Conservation (phyloP, 805 yeast species). For the Saturnispora bothae region DNA sequence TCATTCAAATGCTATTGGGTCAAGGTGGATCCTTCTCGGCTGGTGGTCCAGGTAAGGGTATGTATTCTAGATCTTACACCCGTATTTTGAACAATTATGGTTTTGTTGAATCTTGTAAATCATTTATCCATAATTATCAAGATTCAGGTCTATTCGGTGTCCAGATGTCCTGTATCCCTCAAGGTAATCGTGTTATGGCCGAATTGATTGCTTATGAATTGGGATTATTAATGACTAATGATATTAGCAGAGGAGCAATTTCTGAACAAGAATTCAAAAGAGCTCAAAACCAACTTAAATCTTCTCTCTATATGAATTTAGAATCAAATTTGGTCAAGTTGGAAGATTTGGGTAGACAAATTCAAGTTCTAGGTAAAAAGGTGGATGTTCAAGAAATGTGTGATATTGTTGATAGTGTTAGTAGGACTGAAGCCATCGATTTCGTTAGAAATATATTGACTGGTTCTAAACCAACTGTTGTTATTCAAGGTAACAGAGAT, state of each 20-base stretch:
- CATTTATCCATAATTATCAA: slow-evolving; percentile 82
- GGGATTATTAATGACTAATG: slow-evolving; percentile 32
- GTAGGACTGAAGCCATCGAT: slow-evolving; percentile 54
- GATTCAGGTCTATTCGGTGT: slow-evolving; percentile 91
- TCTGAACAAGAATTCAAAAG: slow-evolving; percentile 66
- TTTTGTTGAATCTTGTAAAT: slow-evolving; percentile 76
- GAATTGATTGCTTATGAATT: slow-evolving; percentile 67
- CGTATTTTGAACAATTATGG: slow-evolving; percentile 86
- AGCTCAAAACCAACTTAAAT: slow-evolving; percentile 85
- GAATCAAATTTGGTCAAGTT: slow-evolving; percentile 90
- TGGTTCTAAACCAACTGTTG: slow-evolving; percentile 71
- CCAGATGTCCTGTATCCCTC: slow-evolving; percentile 73
- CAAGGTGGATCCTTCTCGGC: slow-evolving; percentile 98
- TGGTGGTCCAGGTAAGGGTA: slow-evolving; percentile 99
- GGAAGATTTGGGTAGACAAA: slow-evolving; percentile 93
- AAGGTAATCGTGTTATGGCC: slow-evolving; percentile 74
- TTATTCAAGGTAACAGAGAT: slow-evolving; percentile 81
- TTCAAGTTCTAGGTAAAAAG: slow-evolving; percentile 70
- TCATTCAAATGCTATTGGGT: slow-evolving; percentile 81
- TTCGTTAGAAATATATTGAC: slow-evolving; percentile 72
- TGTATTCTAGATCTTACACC: slow-evolving; percentile 91
- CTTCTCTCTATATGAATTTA: slow-evolving; percentile 82
- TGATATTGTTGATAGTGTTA: slow-evolving; percentile 55
- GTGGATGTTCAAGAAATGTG: slow-evolving; percentile 78
- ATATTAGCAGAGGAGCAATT: slow-evolving; percentile 47